Percentiles rank a stretch among this genome's conserved stretches.
phyloP scores from a whole-genome alignment of 2,329 filamentous ascomycete genomes.

The Phaeophleospora eucalypticola region DNA sequence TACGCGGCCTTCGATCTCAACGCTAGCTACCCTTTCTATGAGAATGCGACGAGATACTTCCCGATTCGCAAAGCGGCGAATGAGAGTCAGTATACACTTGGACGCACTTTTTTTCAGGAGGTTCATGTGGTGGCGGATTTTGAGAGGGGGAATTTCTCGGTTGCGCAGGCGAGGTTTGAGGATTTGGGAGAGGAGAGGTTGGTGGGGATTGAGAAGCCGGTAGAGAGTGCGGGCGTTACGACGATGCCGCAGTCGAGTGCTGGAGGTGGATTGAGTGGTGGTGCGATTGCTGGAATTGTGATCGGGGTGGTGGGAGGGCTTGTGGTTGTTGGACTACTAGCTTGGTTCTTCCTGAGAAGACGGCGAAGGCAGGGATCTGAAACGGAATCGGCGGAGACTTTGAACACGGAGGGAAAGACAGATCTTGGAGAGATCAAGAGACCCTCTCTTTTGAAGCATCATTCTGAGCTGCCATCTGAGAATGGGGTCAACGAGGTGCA shows the following conservation, averaged over 20 bases:
- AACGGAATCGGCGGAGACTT: background rate
- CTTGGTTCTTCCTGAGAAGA: constrained; percentile 37
- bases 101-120: constrained; percentile 26
- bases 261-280: constrained; percentile 60
- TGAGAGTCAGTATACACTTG: constrained; percentile 24
- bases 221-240: background rate
- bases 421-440: background rate
- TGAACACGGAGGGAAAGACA: background rate
- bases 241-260: background rate
- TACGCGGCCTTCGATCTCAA: constrained; percentile 38
- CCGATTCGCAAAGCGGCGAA: constrained; percentile 22
- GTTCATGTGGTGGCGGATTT: constrained; percentile 30
- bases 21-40: constrained; percentile 26
- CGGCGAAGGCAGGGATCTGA: constrained; percentile 21
- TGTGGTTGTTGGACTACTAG: constrained; percentile 52
- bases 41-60: constrained; percentile 26
- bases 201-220: constrained; percentile 5
- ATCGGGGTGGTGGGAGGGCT: constrained; percentile 72
- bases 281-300: constrained; percentile 85
- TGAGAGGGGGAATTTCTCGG: constrained; percentile 22
- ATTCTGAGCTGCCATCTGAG: constrained; percentile 5
- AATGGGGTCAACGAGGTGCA: constrained; percentile 4
- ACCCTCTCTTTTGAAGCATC: no score
- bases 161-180: constrained; percentile 21
- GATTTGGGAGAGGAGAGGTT: constrained; percentile 1